Evolutionary conservation across 2,329 filamentous ascomycete genomes (phyloP), one percentile per base, ranked within the genome.

Genomic region (Whalleya microplaca): DNA sequence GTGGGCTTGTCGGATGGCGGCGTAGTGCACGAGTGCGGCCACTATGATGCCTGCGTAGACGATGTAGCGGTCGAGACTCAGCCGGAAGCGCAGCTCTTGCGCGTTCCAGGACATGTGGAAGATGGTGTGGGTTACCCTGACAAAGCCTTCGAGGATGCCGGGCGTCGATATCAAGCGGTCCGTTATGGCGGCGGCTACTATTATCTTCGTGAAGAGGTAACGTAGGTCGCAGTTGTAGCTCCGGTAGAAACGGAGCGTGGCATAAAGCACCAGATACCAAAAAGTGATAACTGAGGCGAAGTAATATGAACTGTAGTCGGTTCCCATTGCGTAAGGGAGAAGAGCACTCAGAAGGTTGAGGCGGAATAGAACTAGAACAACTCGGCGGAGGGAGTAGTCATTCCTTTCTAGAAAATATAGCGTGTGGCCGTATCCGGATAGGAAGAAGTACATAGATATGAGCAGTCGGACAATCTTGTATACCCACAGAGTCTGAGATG

Each of bases 391-490:
- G 0, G 84, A 85, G 65, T 80, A 86, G 66, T 89, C 84, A 29
- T 74, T 74, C 50, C 77, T 85, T 48, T 73, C 73, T 8, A 86
- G 69, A 56, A 88, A 83, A 66, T 83, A 87, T 7, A 79, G 71
- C 0, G 85, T 79, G 64, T 89, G 85, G 1, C 84, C 84, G 62
- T 83, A 88, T 7, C 81, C 81, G 16, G 81, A 85, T 59, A 88
- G 76, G 67, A 88, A 88, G 23, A 89, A 75, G 66, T 87, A 88
- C 1, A 78, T 76, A 1, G 84, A 78, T 6, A 85, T 75, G 21
- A 82, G 72, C 3, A 87, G 67, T 16, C 83, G 79, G 12, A 84
- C 72, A 49, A 83, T 71, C 63, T 83, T 77, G 70, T 86, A 84
- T 29, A 84, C 76, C 65, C 78, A 78, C 3, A 84, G 68, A 2